Base-by-base conservation (phyloP, 2,329 filamentous ascomycete genomes). In the Fusarium tuaranense region DNA sequence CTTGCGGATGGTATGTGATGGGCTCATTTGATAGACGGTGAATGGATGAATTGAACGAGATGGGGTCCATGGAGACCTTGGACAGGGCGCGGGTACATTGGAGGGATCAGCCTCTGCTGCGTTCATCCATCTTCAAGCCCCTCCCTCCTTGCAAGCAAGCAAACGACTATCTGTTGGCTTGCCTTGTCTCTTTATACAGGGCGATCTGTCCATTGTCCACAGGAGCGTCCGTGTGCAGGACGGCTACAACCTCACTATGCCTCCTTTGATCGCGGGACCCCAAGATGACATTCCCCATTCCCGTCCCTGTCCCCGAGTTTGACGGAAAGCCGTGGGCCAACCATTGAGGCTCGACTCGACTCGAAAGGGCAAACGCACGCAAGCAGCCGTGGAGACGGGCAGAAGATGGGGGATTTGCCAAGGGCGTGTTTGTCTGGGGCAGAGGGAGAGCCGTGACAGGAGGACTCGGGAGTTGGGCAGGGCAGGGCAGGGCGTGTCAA, bases 241-340 rank as follows among this genome's bases (percentile, higher is more conserved):
- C 70, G 76, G 76, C 73, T 76, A 76, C 75, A 66, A 78, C 76
- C 66, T 76, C 70, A 71, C 76, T 78, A 78, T 76, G 36, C 76
- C 76, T 78, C 73, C 58, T 78, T 78, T 78, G 73, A 78, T 74
- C 73, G 48, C 63, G 39, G 66, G 61, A 73, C 62, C 68, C 62
- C 68, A 69, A 65, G 68, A 75, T 73, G 74, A 68, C 72, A 73
- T 73, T 78, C 63, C 65, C 73, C 69, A 70, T 75, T 70, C 72
- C 68, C 57, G 67, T 69, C 65, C 67, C 70, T 71, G 67, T 77
- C 74, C 69, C 74, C 70, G 74, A 77, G 62, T 69, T 57, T 68
- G 66, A 66, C 63, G 67, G 71, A 65, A 64, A 69, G 69, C 65
- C 64, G 57, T 68, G 63, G 65, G 60, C 76, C 76, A 78, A 78